Conservation (phyloP, 2,329 filamentous ascomycete genomes). For the Hypoxylon sp. region DNA sequence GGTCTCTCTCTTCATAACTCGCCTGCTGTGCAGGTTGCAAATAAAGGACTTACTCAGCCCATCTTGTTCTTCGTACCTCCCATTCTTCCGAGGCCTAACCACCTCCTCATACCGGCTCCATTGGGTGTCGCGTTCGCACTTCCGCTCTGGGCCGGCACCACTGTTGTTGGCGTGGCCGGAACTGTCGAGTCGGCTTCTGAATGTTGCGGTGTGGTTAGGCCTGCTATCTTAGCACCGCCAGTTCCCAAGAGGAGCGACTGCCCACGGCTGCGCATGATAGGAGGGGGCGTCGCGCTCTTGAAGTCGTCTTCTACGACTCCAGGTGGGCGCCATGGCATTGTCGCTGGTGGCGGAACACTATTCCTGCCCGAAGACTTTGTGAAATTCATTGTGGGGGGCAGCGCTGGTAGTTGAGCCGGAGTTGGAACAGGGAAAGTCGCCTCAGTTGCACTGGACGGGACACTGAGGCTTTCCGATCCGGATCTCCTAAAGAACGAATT, state of each 20-base stretch:
- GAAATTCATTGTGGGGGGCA: conserved; percentile 28
- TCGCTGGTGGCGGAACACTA: conserved; percentile 53
- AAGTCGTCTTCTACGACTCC: conserved; percentile 61
- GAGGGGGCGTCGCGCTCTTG: conserved; percentile 68
- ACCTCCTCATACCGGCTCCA: conserved; percentile 47
- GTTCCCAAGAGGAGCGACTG: conserved; percentile 26
- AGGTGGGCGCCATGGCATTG: conserved; percentile 57
- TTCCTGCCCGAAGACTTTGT: conserved; percentile 44
- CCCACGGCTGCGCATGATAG: conserved; percentile 64
- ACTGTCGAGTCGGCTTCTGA: conserved; percentile 9
- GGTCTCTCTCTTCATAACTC: background rate
- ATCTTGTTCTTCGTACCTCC: conserved; percentile 47
- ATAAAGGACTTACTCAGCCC: conserved; percentile 37
- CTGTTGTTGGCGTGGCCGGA: conserved; percentile 38
- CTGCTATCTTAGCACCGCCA: conserved; percentile 14
- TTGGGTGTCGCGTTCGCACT: conserved; percentile 16
- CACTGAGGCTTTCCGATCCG: conserved; percentile 56
- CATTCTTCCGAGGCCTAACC: conserved; percentile 52
- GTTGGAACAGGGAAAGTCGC: conserved; percentile 43
- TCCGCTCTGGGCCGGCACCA: conserved; percentile 16
- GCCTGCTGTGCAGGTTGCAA: conserved; percentile 11
- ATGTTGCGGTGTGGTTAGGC: conserved; percentile 24
- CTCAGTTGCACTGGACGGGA: conserved; percentile 39
- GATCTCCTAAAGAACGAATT: conserved; percentile 68
- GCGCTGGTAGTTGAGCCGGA: conserved; percentile 41